phyloP scores from a whole-genome alignment of 805 yeast genomes.

The Candida xiaguanensis region DNA sequence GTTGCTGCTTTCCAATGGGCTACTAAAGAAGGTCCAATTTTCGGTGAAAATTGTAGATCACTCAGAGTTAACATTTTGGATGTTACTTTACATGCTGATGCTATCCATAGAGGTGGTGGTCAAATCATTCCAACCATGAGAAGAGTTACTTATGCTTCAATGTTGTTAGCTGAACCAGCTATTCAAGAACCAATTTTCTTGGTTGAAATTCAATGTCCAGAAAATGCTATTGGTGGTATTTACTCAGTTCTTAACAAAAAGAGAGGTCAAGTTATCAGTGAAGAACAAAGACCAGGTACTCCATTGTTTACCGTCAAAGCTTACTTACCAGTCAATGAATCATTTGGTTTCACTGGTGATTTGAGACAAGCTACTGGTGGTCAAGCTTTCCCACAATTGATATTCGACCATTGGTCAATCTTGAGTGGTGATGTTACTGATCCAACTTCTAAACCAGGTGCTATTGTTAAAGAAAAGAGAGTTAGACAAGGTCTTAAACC shows the following conservation, averaged over 20 bases:
- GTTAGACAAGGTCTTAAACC: constrained; percentile 97
- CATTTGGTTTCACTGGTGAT: constrained; percentile 99
- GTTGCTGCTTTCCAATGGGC: constrained; percentile 99
- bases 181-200: constrained; percentile 99
- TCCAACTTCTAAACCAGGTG: constrained; percentile 67
- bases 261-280: constrained; percentile 99
- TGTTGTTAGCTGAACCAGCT: constrained; percentile 97
- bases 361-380: constrained; percentile 99
- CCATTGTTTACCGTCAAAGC: constrained; percentile 99
- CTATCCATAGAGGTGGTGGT: constrained; percentile 99
- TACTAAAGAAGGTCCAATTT: constrained; percentile 98
- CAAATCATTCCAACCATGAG: constrained; percentile 99
- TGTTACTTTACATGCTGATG: constrained; percentile 99
- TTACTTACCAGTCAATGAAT: constrained; percentile 99
- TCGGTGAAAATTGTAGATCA: constrained; percentile 95
- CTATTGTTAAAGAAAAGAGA: constrained; percentile 61
- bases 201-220: constrained; percentile 99
- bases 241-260: constrained; percentile 98
- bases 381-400: constrained; percentile 99
- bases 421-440: constrained; percentile 91
- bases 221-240: constrained; percentile 99
- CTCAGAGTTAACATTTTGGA: constrained; percentile 97
- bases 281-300: constrained; percentile 99
- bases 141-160: constrained; percentile 98
- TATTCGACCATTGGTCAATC: constrained; percentile 97